These are phyloP conservation scores for Phytopythium sindhum DNA, from an alignment of 352 stramenopile species.

Conservation along the genomic window DNA sequence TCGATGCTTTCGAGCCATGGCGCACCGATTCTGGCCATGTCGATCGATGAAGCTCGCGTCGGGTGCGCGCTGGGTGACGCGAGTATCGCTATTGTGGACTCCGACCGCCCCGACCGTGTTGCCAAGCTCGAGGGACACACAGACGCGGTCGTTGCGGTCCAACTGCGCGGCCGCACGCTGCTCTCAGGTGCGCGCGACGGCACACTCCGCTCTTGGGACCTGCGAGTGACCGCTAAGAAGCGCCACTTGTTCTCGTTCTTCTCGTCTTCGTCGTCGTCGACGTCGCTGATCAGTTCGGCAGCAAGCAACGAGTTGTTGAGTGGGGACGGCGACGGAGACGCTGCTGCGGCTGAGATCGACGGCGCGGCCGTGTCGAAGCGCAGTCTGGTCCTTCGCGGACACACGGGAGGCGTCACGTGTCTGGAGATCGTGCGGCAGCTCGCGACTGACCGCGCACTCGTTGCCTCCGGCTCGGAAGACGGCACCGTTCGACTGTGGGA, in stretches of 20 bases:
- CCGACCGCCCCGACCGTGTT: conserved; percentile 23
- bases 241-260: conserved; percentile 69
- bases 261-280: conserved; percentile 12
- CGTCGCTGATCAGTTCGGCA: conserved; percentile 1
- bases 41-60: conserved; percentile 43
- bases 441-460: conserved; percentile 43
- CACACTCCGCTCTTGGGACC: conserved; percentile 71
- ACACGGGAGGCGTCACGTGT: conserved; percentile 57
- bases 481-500: conserved; percentile 76
- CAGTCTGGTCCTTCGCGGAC: conserved; percentile 60
- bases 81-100: conserved; percentile 38
- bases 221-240: conserved; percentile 55
- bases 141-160: conserved; percentile 48
- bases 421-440: conserved; percentile 76
- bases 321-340: conserved; percentile 11
- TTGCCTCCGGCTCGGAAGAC: conserved; percentile 67
- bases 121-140: conserved; percentile 54
- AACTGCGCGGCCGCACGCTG: conserved; percentile 57
- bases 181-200: conserved; percentile 70
- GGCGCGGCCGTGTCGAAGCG: conserved; percentile 51
- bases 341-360: conserved; percentile 37
- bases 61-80: conserved; percentile 46
- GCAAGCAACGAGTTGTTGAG: background rate
- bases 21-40: conserved; percentile 53
- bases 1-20: conserved; percentile 14